A percentile compares a stretch with the other conserved stretches of the same genome.
Conservation (phyloP, 441 rosid genomes). For the Biscutella auriculata region DNA sequence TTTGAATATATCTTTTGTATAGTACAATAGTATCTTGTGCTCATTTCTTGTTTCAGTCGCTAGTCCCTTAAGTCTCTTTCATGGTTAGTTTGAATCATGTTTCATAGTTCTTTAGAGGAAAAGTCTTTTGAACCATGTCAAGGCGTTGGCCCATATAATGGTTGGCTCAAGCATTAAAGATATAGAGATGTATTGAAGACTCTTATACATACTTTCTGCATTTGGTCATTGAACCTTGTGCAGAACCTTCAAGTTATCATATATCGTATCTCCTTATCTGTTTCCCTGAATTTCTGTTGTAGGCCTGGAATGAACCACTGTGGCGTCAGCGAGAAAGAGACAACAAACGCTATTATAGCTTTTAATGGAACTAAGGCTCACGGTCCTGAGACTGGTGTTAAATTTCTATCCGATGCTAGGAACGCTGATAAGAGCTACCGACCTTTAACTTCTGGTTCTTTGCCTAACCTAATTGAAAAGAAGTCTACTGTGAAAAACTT, state of each 20-base stretch:
- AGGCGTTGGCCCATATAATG: neutral
- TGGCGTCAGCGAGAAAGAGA: slow-evolving; percentile 53
- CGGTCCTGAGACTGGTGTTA: slow-evolving; percentile 25
- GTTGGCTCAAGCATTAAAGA: neutral
- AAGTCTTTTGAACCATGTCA: neutral
- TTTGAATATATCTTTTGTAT: neutral
- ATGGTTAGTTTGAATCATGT: slow-evolving; percentile 1
- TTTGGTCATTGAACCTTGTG: neutral
- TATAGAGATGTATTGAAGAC: neutral
- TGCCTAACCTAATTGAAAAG: slow-evolving; percentile 26
- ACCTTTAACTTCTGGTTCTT: slow-evolving; percentile 19
- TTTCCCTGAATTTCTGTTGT: slow-evolving; percentile 21
- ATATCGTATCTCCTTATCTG: slow-evolving; percentile 13
- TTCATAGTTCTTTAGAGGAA: neutral
- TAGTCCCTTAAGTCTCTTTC: neutral
- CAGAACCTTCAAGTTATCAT: neutral
- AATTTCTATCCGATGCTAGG: slow-evolving; percentile 19
- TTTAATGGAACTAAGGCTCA: slow-evolving; percentile 21
- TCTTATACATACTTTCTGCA: neutral
- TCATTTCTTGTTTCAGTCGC: neutral
- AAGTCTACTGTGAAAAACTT: slow-evolving; percentile 27
- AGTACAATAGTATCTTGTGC: neutral
- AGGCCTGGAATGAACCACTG: slow-evolving; percentile 79
- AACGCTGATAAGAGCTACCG: slow-evolving; percentile 22
- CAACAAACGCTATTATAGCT: slow-evolving; percentile 37